Evolutionary conservation across 1,139 yeast genomes (phyloP).

Genomic region (Blastobotrys malaysiensis): DNA sequence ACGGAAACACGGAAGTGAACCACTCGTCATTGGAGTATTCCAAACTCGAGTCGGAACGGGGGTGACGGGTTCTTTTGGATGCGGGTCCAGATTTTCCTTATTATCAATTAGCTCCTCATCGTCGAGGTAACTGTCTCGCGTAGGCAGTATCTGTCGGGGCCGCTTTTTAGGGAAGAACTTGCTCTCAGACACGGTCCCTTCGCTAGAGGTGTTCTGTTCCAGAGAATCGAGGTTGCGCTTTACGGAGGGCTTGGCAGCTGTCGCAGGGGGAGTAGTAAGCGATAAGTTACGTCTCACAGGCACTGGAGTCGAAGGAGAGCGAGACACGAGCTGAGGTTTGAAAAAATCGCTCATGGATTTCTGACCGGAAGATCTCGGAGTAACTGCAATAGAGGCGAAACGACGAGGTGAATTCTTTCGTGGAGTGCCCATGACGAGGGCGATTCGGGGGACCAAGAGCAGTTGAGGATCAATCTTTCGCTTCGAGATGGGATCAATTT

Average conservation of each 20-base stretch:
- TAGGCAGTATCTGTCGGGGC: neutral
- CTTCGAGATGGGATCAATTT: conserved; percentile 60
- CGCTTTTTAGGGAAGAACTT: neutral
- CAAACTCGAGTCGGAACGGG: neutral
- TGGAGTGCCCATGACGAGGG: neutral
- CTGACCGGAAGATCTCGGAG: neutral
- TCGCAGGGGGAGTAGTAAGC: neutral
- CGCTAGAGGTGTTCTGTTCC: neutral
- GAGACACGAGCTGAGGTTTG: neutral
- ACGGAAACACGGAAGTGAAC: neutral
- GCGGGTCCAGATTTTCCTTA: neutral
- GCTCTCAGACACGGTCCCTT: neutral
- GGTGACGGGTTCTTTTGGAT: neutral
- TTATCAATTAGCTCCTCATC: neutral
- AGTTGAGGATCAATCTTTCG: conserved; percentile 16
- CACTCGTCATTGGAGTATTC: neutral
- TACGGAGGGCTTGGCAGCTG: neutral
- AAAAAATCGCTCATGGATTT: neutral
- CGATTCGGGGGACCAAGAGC: neutral
- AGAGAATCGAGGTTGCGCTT: neutral
- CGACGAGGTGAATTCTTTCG: neutral
- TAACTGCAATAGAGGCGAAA: neutral
- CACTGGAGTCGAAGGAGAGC: neutral
- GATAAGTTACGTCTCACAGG: neutral
- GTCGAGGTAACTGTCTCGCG: neutral